Base-by-base conservation (phyloP, 305 asterid species). In the Fraxinus nigra region DNA sequence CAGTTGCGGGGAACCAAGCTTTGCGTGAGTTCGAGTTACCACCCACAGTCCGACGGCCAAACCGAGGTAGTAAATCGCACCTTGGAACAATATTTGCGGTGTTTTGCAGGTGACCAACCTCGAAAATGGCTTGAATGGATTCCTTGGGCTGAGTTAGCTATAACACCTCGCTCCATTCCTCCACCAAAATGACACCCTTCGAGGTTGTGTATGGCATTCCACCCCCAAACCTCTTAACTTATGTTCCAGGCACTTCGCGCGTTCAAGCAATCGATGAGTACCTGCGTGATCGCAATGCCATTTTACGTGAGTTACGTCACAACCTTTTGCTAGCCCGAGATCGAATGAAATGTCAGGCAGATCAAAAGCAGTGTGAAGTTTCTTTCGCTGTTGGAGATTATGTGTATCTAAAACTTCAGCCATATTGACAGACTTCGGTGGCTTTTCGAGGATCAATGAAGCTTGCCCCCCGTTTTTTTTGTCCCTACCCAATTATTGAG, bases 121-220 rank as follows among this genome's bases (percentile, higher is more conserved):
- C 26, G 24, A 5, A 67, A 65, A 22, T 82, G 82, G 79, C 1
- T 35, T 1, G 78, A 38, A 1, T 77, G 73, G 74, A 30, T 82
- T 7, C 75, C 75, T 2, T 69, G 82, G 79, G 46, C 65, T 6
- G 35, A 51, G 24, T 82, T 67, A 22, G 73, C 10, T 78, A 51
- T 5, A 82, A 51, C 51, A 78, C 70, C 0, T 18, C 73, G 14
- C 16, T 78, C 26, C 81, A 59, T 11, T 59, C 22, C 13, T 20
- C 61, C 35, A 10, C n/a, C 18, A 67, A 28, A 22, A 70, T 43
- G 16, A 65, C 35, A 22, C 84, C 81, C 3, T 82, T 77, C 7
- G 48, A 61, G 43, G 72, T 28, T n/a, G 75, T 77, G 1, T 77
- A 77, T 77, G 78, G 81, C 3, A 61, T 1, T 22, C 0, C 35